Evolutionary conservation across 371 early-diverging fungal species (phyloP).

Genomic region (Lichtheimia hyalospora): DNA sequence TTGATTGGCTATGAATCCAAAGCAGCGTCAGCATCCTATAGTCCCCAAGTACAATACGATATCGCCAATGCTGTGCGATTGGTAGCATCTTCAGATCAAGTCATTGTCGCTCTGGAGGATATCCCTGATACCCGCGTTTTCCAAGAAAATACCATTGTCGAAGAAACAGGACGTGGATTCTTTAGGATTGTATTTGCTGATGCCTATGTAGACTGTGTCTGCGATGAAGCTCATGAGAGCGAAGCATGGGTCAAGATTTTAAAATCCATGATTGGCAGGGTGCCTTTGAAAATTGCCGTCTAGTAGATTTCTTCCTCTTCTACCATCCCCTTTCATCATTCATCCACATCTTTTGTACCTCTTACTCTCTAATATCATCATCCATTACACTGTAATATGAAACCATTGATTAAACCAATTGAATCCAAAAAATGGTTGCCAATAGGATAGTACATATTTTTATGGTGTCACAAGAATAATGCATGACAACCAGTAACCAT

Average conservation of each 20-base stretch:
- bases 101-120: constrained; percentile 38
- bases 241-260: constrained; percentile 48
- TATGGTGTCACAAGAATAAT: no score
- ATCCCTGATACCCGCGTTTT: constrained; percentile 12
- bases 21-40: constrained; percentile 24
- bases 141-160: constrained; percentile 2
- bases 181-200: constrained; percentile 40
- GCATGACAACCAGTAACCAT: no score
- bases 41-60: constrained; percentile 27
- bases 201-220: constrained; percentile 39
- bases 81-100: constrained; percentile 42
- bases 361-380: no score
- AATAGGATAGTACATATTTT: no score
- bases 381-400: no score
- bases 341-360: no score
- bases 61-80: constrained; percentile 40
- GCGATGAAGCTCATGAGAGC: constrained; percentile 38
- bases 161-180: constrained; percentile 34
- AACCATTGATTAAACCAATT: no score
- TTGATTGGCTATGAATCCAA: constrained; percentile 39
- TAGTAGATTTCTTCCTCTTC: no score
- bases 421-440: no score
- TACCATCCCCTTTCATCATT: no score
- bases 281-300: constrained; percentile 32
- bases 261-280: constrained; percentile 45